Evolutionary conservation across 805 yeast genomes (phyloP).

Genomic region (Myxozyma mucilagina): DNA sequence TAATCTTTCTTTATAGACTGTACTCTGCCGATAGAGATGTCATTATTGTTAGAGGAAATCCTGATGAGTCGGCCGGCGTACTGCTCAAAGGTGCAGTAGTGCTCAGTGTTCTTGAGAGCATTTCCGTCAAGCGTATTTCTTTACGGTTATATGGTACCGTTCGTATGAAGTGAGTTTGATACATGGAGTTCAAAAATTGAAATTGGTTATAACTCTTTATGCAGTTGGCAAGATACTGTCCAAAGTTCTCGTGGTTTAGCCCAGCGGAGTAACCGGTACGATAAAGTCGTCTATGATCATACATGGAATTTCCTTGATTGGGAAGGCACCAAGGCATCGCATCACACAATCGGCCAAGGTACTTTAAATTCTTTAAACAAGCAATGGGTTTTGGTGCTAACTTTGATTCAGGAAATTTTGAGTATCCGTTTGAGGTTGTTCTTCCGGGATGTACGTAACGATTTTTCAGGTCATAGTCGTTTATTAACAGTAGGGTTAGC

Average conservation of each 20-base stretch:
- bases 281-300: conserved; percentile 69
- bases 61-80: conserved; percentile 74
- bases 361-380: background rate
- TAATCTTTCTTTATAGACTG: conserved; percentile 36
- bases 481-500: conserved; percentile 3
- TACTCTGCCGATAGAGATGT: conserved; percentile 75
- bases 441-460: conserved; percentile 65
- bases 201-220: conserved; percentile 34
- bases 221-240: conserved; percentile 33
- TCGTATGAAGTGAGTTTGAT: conserved; percentile 47
- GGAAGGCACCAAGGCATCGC: conserved; percentile 34
- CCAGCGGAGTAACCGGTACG: conserved; percentile 44
- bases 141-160: conserved; percentile 68
- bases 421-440: conserved; percentile 82
- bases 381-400: background rate
- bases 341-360: conserved; percentile 33
- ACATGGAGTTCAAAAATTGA: conserved; percentile 40
- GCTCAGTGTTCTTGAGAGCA: conserved; percentile 71
- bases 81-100: conserved; percentile 76
- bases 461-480: background rate
- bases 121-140: conserved; percentile 62
- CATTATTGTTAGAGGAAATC: conserved; percentile 74
- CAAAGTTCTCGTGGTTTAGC: conserved; percentile 33
- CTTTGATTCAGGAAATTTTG: conserved; percentile 69
- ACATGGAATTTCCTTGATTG: conserved; percentile 72